phyloP scores from a whole-genome alignment of 441 rosid species.

The Gossypium lobatum region DNA sequence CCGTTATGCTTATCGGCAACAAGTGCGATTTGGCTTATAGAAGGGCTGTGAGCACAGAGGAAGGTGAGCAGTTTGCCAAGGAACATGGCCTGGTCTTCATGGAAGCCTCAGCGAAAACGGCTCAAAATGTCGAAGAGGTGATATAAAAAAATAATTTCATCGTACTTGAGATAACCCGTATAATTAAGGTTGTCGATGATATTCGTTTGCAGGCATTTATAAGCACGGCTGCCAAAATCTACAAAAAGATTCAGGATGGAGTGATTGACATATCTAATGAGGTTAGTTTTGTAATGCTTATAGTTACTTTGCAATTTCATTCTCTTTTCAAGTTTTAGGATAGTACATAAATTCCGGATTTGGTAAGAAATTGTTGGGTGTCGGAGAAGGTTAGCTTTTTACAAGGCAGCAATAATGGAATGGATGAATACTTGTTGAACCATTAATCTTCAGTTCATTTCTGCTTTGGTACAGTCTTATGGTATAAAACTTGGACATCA shows the following conservation, averaged over 20 bases:
- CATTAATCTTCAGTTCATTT: not conserved
- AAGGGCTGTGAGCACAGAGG: conserved; percentile 56
- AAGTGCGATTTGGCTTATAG: conserved; percentile 48
- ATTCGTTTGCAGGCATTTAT: conserved; percentile 32
- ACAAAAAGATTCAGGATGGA: conserved; percentile 43
- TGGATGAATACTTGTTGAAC: not conserved
- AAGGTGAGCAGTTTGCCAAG: conserved; percentile 52
- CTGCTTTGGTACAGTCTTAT: conserved; percentile 20
- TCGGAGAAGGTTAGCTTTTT: not conserved
- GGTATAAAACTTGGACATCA: conserved; percentile 28
- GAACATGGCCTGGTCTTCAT: conserved; percentile 45
- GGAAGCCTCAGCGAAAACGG: conserved; percentile 56
- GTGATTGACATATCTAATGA: conserved; percentile 45
- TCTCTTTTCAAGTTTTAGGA: not conserved
- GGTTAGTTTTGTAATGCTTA: conserved; percentile 22
- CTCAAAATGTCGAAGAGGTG: conserved; percentile 52
- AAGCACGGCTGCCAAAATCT: conserved; percentile 41
- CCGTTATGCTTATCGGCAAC: conserved; percentile 49
- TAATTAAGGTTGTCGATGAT: not conserved
- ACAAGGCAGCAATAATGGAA: not conserved
- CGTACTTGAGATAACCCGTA: not conserved
- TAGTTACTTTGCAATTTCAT: not conserved
- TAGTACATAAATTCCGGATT: not conserved
- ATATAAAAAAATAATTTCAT: not conserved
- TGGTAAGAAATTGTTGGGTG: not conserved